Conservation (phyloP, 805 yeast species). For the Cyberlindnera euphorbiiphila region DNA sequence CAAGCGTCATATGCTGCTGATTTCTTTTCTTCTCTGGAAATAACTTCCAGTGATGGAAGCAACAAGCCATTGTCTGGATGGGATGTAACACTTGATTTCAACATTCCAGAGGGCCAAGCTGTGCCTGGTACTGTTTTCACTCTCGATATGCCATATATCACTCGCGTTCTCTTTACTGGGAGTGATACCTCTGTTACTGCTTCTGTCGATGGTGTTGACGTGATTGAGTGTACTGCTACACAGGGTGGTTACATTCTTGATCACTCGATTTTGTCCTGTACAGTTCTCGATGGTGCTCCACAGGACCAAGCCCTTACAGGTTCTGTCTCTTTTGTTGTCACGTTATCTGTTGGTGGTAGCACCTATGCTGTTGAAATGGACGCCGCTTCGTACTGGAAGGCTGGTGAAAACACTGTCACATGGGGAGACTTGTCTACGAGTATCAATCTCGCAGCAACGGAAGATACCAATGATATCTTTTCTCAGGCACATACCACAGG, state of each 20-base stretch:
- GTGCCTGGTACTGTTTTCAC: constrained; percentile 20
- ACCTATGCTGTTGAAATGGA: constrained; percentile 28
- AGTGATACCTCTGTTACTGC: constrained; percentile 16
- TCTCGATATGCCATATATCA: constrained; percentile 30
- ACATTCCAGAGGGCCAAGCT: constrained; percentile 25
- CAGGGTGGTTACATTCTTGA: constrained; percentile 33
- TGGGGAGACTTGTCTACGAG: constrained; percentile 28
- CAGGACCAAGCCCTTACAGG: constrained; percentile 27
- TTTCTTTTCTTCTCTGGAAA: constrained; percentile 8
- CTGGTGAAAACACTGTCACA: constrained; percentile 29
- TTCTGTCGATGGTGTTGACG: constrained; percentile 27
- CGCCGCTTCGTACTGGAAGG: constrained; percentile 28
- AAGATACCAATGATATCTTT: constrained; percentile 21
- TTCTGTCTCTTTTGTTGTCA: constrained; percentile 27
- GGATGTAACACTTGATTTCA: constrained; percentile 31
- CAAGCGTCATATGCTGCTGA: constrained; percentile 7
- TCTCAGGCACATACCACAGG: constrained; percentile 31
- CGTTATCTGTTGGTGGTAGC: constrained; percentile 35
- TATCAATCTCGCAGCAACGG: constrained; percentile 26
- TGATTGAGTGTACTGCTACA: constrained; percentile 30
- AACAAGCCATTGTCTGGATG: constrained; percentile 31
- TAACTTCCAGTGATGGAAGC: constrained; percentile 10
- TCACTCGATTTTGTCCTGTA: constrained; percentile 31
- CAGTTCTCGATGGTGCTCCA: constrained; percentile 18
- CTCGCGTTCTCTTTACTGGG: constrained; percentile 32